Evolutionary conservation across 2,329 filamentous ascomycete species (phyloP).

Genomic region (Cladosporium sp.): DNA sequence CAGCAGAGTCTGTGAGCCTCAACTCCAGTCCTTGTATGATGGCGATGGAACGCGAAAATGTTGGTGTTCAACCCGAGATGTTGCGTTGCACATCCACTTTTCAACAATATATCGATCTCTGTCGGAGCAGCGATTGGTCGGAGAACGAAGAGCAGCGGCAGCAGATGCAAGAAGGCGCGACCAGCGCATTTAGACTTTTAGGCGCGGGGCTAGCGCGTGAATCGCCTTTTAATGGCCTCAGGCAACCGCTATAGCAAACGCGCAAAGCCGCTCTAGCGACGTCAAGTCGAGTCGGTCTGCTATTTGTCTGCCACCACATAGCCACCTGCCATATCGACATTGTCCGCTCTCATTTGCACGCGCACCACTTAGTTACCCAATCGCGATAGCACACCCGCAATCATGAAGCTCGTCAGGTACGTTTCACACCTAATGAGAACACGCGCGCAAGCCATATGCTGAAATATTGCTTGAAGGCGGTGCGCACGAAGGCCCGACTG

Average conservation of each 20-base stretch:
- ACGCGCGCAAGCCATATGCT: slow-evolving; percentile 37
- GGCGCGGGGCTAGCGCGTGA: background rate
- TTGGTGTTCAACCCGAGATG: background rate
- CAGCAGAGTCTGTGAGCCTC: background rate
- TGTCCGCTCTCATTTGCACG: background rate
- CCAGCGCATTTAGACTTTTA: slow-evolving; percentile 1
- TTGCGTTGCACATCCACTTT: background rate
- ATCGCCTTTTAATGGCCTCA: background rate
- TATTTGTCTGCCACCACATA: background rate
- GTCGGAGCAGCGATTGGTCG: slow-evolving; percentile 4
- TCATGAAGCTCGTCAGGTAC: slow-evolving; percentile 97
- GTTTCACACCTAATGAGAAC: slow-evolving; percentile 32
- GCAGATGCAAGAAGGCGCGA: slow-evolving; percentile 5
- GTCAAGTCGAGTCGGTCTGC: background rate
- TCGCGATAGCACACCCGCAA: slow-evolving; percentile 34
- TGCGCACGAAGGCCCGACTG: slow-evolving; percentile 32
- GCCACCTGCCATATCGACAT: background rate
- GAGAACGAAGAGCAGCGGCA: background rate
- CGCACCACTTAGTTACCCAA: background rate
- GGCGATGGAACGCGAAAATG: background rate
- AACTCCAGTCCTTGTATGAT: background rate
- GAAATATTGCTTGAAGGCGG: slow-evolving; percentile 43
- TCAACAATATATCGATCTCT: slow-evolving; percentile 1
- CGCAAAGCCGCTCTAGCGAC: slow-evolving; percentile 3
- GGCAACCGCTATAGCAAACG: background rate